phyloP scores from a whole-genome alignment of 2,329 filamentous ascomycete species.

The Diaporthe sp. region DNA sequence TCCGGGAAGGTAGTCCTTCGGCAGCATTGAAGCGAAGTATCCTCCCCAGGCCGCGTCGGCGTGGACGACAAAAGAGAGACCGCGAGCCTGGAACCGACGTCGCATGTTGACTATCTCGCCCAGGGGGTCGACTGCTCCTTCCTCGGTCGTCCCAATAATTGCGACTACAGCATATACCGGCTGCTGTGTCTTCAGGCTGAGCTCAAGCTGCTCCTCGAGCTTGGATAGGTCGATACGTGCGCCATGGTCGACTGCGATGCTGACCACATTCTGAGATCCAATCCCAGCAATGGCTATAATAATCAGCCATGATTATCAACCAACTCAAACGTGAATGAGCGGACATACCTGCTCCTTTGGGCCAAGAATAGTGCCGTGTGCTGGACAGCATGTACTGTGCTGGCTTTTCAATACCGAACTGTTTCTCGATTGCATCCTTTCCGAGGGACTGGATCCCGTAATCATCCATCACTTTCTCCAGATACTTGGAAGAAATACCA shows the following conservation, averaged over 20 bases:
- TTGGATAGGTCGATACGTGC: conserved; percentile 54
- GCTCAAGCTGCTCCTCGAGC: conserved; percentile 50
- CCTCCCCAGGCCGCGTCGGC: conserved; percentile 65
- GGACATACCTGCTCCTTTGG: conserved; percentile 59
- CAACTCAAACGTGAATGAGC: not conserved
- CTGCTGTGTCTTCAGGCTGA: conserved; percentile 48
- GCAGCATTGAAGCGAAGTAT: conserved; percentile 62
- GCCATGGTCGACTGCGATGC: conserved; percentile 55
- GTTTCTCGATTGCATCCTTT: conserved; percentile 53
- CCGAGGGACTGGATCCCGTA: conserved; percentile 57
- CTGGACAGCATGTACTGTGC: conserved; percentile 54
- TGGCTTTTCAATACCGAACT: conserved; percentile 50
- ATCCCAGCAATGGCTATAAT: conserved; percentile 57
- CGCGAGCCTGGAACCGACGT: conserved; percentile 55
- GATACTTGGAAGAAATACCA: conserved; percentile 54
- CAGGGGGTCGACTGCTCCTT: conserved; percentile 60
- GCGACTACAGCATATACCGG: conserved; percentile 59
- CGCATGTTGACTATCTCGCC: conserved; percentile 55
- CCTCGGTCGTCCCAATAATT: conserved; percentile 62
- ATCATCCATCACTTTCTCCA: conserved; percentile 49
- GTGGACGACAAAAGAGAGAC: conserved; percentile 61
- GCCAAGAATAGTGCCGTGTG: conserved; percentile 64
- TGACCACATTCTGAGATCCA: conserved; percentile 57
- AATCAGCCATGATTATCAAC: not conserved
- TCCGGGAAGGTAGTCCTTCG: conserved; percentile 48